Base-by-base conservation (phyloP, 1,284 basidiomycete species). In the Wallemia mellicola region DNA sequence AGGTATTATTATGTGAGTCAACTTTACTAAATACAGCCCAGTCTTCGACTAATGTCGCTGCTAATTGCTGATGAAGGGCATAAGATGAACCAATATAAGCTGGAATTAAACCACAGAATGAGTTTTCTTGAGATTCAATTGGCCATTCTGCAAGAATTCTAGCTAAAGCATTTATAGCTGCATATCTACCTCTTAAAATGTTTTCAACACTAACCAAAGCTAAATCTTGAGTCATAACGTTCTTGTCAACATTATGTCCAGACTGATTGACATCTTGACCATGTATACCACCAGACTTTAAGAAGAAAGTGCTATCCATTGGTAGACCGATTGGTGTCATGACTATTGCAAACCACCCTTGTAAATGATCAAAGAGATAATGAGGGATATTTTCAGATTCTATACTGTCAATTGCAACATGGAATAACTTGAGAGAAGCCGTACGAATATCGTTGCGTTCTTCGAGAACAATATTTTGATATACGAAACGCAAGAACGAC, bases 401-500 rank as follows among this genome's bases (percentile, higher is more conserved):
- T 38, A 82, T 67, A 33, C 80, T 74, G 1, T 74, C 71, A 5
- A 92, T 70, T 0, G 82, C 80, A 2, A 77, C 76, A n/a, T 73
- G 72, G 85, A 91, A 96, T 0, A 86, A 79, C 5, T 74, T 67
- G n/a, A 83, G 72, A 2, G 84, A 86, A 0, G 80, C 75, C n/a
- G 78, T 73, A 24, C 92, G 82, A 62, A 98, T 82, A 62, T 94
- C 87, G 1, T 71, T 65, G 19, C 86, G 81, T 68, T 95, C 89
- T 68, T 99, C 94, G 22, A 89, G 82, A 26, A 98, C 74, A 33
- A 99, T 76, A 68, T 98, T 98, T 68, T 98, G 92, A 71, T 89
- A 88, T 25, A 98, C 75, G 7, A 96, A 77, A 1, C 82, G 79
- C 61, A 95, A 73, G 63, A 94, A 82, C 1, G 79, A 75, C 0